A percentile compares a stretch with the other conserved stretches of the same genome.
These are phyloP conservation scores for Phytophthora europaea DNA, from an alignment of 352 stramenopile species.

Conservation along the genomic window DNA sequence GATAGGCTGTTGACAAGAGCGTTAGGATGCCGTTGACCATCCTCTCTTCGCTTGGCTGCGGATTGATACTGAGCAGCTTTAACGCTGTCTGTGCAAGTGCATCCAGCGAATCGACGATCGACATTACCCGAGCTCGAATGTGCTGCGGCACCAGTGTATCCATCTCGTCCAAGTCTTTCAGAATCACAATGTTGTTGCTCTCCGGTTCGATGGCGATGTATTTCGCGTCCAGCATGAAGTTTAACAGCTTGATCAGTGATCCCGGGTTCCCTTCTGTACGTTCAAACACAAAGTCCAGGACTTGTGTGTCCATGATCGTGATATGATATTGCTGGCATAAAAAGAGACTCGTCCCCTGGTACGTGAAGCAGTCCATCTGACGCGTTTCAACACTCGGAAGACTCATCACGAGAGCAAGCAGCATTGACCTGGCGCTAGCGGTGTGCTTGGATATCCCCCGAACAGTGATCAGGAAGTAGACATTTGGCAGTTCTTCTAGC, in stretches of 20 bases:
- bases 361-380: constrained; percentile 67
- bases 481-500: constrained; percentile 65
- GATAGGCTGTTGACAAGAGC: constrained; percentile 48
- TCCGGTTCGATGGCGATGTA: constrained; percentile 65
- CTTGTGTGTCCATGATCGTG: constrained; percentile 83
- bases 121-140: constrained; percentile 78
- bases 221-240: constrained; percentile 74
- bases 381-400: constrained; percentile 33
- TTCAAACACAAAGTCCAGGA: constrained; percentile 79
- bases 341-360: constrained; percentile 78
- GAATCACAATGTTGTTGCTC: constrained; percentile 64
- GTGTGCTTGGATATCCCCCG: constrained; percentile 48
- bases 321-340: constrained; percentile 84
- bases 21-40: constrained; percentile 68
- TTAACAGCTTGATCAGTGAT: constrained; percentile 74
- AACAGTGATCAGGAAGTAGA: constrained; percentile 64
- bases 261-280: constrained; percentile 75
- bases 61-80: constrained; percentile 76
- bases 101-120: constrained; percentile 65
- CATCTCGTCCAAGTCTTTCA: constrained; percentile 79
- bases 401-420: constrained; percentile 36
- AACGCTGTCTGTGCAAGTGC: constrained; percentile 67
- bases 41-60: constrained; percentile 66
- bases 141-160: constrained; percentile 82
- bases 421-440: constrained; percentile 48